A percentile compares a stretch with the other conserved stretches of the same genome.
Conservation (phyloP, 306 rosid species). For the Prunus kanzakura region DNA sequence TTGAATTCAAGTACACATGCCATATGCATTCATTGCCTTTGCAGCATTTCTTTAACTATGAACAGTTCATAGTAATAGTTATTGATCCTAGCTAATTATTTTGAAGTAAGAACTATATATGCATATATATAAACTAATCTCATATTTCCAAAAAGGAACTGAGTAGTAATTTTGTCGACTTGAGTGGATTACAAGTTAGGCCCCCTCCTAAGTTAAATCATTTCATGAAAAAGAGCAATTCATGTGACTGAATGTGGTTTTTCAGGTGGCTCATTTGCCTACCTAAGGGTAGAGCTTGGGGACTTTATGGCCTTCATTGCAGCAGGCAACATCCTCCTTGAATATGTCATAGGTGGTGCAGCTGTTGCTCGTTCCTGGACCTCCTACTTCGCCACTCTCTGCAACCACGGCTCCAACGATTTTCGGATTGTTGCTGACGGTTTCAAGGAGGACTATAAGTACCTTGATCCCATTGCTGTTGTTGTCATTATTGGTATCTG, state of each 20-base stretch:
- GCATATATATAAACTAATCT: background rate
- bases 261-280: slow-evolving; percentile 83
- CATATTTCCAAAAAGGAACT: background rate
- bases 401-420: slow-evolving; percentile 42
- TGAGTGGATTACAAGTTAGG: background rate
- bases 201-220: background rate
- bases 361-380: slow-evolving; percentile 89
- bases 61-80: background rate
- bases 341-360: slow-evolving; percentile 59
- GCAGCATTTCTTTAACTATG: no score
- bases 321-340: slow-evolving; percentile 79
- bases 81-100: background rate
- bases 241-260: background rate
- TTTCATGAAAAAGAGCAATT: no score
- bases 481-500: slow-evolving; percentile 42
- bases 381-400: slow-evolving; percentile 76
- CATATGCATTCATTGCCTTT: no score
- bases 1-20: no score
- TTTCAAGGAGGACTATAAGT: slow-evolving; percentile 24
- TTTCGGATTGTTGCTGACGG: slow-evolving; percentile 46
- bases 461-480: slow-evolving; percentile 71
- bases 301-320: slow-evolving; percentile 79
- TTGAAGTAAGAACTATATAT: no score
- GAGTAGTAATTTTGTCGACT: background rate
- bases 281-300: slow-evolving; percentile 76